These are phyloP conservation scores for Pseudevernia furfuracea DNA, from an alignment of 495 filamentous ascomycete genomes.

Conservation along the genomic window DNA sequence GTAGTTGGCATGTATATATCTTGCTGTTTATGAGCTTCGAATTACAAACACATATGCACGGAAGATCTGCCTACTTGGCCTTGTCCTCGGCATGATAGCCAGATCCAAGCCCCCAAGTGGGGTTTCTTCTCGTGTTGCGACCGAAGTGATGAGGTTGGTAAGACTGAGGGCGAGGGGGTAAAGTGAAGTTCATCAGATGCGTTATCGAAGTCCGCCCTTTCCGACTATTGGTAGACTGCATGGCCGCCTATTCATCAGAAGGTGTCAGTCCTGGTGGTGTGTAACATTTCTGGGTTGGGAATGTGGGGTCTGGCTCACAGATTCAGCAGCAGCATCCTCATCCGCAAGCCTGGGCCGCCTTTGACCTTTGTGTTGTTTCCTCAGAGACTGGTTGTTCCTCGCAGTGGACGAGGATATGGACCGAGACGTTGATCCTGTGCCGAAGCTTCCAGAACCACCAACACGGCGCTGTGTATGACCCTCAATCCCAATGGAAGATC, in stretches of 20 bases:
- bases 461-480: constrained; percentile 52
- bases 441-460: constrained; percentile 57
- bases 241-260: constrained; percentile 49
- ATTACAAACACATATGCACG: neutral
- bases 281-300: constrained; percentile 7
- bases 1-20: constrained; percentile 96
- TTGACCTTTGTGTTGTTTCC: constrained; percentile 65
- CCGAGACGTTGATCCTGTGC: constrained; percentile 52
- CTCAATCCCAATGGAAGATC: constrained; percentile 31
- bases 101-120: constrained; percentile 80
- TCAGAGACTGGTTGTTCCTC: constrained; percentile 65
- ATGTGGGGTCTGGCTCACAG: constrained; percentile 42
- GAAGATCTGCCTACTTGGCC: constrained; percentile 49
- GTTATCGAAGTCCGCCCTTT: constrained; percentile 95
- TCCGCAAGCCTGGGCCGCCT: constrained; percentile 50
- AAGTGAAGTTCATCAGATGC: constrained; percentile 85
- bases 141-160: constrained; percentile 47
- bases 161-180: constrained; percentile 67
- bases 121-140: constrained; percentile 52
- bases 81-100: constrained; percentile 91
- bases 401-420: constrained; percentile 42
- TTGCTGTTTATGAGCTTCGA: constrained; percentile 25
- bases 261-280: constrained; percentile 26
- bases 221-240: constrained; percentile 74
- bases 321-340: constrained; percentile 80